Evolutionary conservation across 2,329 filamentous ascomycete genomes (phyloP), one percentile per base, ranked within the genome.

Genomic region (Diaporthe ilicicola): DNA sequence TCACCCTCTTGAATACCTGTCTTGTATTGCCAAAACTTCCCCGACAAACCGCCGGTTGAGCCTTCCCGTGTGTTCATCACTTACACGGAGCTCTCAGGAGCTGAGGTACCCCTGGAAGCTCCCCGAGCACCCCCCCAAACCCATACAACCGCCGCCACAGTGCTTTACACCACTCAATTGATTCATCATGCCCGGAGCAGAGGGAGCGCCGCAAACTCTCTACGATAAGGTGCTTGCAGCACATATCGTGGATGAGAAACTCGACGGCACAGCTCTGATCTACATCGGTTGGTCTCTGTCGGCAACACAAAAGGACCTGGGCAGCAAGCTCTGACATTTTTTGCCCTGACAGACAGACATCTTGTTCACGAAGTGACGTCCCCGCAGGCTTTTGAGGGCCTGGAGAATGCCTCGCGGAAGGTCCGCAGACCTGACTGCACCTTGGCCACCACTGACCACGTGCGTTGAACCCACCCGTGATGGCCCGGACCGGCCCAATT

Each of bases 291-390:
- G 76, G 90, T 81, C 44, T 15, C 54, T 67, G 15, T n/a, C 65
- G 27, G 13, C 48, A 13, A 27, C 37, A 19, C 61, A 34, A 27
- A 22, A 12, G 5, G 39, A n/a, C 15, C 24, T 13, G 37, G 3
- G 19, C 56, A 53, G n/a, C 8, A 34, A 27, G 10, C 37, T 62
- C 71, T 69, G 54, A 73, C 61, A 22, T 19, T 10, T 17, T 19
- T 10, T 17, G 51, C 32, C 7, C 46, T 71, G 70, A 48, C 77
- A 95, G 94, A 97, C 84, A 90, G 96, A 82, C 96, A 99, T 87
- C 88, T 99, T 74, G 95, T 98, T 73, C 96, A 99, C 82, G 96
- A 99, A 87, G 96, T 99, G 81, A 99, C 96, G 77, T 98, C 95
- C 77, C 96, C 96, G 74, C 96, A 98, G 94, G 96, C 96, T 59